These are phyloP conservation scores for Chytridium lagenaria DNA, from an alignment of 371 early-diverging fungal genomes.

Conservation along the genomic window DNA sequence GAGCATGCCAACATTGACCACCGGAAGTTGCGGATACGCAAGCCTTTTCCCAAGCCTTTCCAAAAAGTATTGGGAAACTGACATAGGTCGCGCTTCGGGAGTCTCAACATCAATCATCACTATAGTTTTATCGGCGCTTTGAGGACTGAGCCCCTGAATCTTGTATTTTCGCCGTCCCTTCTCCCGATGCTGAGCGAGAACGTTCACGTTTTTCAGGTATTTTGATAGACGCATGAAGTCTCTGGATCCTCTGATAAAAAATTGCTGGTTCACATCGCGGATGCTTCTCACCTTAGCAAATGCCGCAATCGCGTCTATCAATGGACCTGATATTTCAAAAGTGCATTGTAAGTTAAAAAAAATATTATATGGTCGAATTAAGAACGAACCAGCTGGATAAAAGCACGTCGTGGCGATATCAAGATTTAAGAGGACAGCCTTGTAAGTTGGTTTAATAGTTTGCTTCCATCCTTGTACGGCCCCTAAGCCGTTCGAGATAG, in stretches of 20 bases:
- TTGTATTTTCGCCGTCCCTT: constrained; percentile 35
- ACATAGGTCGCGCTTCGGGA: constrained; percentile 8
- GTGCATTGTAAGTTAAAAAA: too few species aligned
- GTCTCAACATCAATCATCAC: constrained; percentile 1
- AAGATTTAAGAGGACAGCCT: constrained; percentile 41
- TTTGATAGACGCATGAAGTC: constrained; percentile 24
- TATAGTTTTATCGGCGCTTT: constrained; percentile 20
- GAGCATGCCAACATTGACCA: constrained; percentile 9
- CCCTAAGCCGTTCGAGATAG: constrained; percentile 29
- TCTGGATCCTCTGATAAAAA: neutral
- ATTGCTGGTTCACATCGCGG: constrained; percentile 7
- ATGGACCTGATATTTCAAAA: too few species aligned
- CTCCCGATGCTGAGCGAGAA: constrained; percentile 31
- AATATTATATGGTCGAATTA: too few species aligned
- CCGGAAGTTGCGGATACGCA: constrained; percentile 41
- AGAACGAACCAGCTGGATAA: constrained; percentile 34
- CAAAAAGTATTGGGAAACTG: constrained; percentile 32
- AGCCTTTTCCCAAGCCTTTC: constrained; percentile 20
- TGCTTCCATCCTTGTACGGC: constrained; percentile 47
- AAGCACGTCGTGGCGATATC: constrained; percentile 44
- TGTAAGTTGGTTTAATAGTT: constrained; percentile 33
- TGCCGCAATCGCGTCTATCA: constrained; percentile 25
- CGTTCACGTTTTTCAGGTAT: constrained; percentile 30
- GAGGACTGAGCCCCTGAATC: constrained; percentile 27
- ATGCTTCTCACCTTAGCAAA: constrained; percentile 14